Percentiles rank a stretch among this genome's conserved stretches.
These are phyloP conservation scores for Tolypocladium album DNA, from an alignment of 2,329 filamentous ascomycete species.

Conservation along the genomic window DNA sequence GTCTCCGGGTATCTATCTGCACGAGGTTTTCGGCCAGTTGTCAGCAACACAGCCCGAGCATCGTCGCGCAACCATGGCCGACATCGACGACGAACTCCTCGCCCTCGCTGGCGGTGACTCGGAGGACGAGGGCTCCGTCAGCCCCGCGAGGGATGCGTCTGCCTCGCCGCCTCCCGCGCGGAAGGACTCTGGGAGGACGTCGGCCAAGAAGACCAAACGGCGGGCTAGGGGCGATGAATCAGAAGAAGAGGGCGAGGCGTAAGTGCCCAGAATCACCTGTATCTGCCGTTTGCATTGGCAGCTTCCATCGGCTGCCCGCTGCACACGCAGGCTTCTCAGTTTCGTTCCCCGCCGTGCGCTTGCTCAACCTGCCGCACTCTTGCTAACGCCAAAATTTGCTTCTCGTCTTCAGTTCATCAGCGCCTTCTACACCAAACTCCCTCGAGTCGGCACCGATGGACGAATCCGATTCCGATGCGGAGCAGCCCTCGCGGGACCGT, in stretches of 20 bases:
- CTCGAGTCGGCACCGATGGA: conserved; percentile 81
- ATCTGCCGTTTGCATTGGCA: neutral
- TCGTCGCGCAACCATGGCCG: conserved; percentile 52
- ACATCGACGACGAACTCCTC: conserved; percentile 87
- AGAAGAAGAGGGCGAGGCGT: conserved; percentile 55
- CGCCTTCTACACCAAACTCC: conserved; percentile 60
- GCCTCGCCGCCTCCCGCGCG: conserved; percentile 36
- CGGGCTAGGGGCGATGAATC: conserved; percentile 29
- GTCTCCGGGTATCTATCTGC: neutral
- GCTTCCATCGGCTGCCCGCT: neutral
- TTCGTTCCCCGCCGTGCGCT: neutral
- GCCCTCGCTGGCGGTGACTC: conserved; percentile 77
- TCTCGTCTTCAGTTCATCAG: conserved; percentile 47
- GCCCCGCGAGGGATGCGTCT: conserved; percentile 43
- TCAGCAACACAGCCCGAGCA: neutral
- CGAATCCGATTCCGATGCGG: conserved; percentile 60
- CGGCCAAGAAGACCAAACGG: conserved; percentile 36
- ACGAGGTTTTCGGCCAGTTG: neutral
- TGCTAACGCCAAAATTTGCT: conserved; percentile 3
- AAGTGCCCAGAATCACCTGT: conserved; percentile 12
- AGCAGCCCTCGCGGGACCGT: conserved; percentile 31
- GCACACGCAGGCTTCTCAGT: neutral
- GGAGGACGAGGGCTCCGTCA: conserved; percentile 45
- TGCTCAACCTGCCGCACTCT: neutral
- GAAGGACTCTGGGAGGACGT: conserved; percentile 16